phyloP scores from a whole-genome alignment of 495 filamentous ascomycete species.

The Aspergillus baeticus region DNA sequence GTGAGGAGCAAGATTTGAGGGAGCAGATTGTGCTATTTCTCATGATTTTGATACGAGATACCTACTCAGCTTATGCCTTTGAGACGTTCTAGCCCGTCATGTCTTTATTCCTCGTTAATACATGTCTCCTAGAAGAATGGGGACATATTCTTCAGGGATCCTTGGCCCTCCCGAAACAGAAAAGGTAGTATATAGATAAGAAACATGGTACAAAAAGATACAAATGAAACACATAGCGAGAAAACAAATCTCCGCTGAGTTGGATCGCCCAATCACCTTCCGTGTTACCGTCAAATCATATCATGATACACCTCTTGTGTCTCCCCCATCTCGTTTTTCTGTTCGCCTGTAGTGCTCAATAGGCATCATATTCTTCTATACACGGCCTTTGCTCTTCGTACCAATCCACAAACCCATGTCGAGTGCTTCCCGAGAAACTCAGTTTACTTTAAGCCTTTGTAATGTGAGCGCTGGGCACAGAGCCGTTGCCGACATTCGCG shows the following conservation, averaged over 20 bases:
- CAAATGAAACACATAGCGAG: background rate
- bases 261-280: background rate
- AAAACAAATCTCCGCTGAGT: background rate
- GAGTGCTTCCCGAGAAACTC: background rate
- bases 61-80: background rate
- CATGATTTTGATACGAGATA: no score
- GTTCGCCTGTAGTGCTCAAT: no score
- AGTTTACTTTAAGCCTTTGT: slow-evolving; percentile 28
- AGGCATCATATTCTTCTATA: no score
- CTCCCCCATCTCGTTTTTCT: no score
- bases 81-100: no score
- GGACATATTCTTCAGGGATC: background rate
- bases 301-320: no score
- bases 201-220: slow-evolving; percentile 17
- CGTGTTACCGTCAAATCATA: background rate
- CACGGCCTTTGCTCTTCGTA: background rate
- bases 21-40: no score
- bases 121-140: slow-evolving; percentile 19
- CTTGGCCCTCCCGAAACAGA: background rate
- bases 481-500: slow-evolving; percentile 35
- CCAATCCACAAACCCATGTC: background rate
- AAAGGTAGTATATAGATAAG: slow-evolving; percentile 14
- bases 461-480: slow-evolving; percentile 42
- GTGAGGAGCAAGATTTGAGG: slow-evolving; percentile 39
- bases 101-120: no score